These are phyloP conservation scores for Xylaria nigripes DNA, from an alignment of 495 filamentous ascomycete genomes.

Conservation along the genomic window DNA sequence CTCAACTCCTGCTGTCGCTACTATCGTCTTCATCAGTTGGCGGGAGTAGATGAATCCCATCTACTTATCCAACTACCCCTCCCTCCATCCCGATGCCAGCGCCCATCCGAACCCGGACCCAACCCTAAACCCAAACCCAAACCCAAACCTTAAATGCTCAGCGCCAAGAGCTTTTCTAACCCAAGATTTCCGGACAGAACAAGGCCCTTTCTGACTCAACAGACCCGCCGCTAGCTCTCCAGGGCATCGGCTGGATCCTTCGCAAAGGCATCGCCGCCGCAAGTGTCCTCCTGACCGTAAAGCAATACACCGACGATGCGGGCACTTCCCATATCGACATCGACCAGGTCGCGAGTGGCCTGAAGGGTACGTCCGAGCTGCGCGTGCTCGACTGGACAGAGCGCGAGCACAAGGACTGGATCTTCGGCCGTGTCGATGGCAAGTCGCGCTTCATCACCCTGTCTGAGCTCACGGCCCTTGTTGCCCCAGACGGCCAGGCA, in stretches of 20 bases:
- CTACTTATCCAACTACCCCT: no score
- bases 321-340: conserved; percentile 66
- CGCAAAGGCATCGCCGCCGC: conserved; percentile 69
- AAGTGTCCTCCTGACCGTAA: conserved; percentile 61
- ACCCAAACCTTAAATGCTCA: not conserved
- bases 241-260: conserved; percentile 74
- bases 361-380: conserved; percentile 62
- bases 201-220: conserved; percentile 64
- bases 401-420: conserved; percentile 66
- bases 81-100: no score
- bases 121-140: not conserved
- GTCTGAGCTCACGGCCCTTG: conserved; percentile 20
- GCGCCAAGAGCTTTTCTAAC: no score
- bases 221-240: conserved; percentile 66
- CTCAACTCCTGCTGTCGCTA: no score
- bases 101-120: not conserved
- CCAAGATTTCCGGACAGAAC: conserved; percentile 51
- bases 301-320: conserved; percentile 46
- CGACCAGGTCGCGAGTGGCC: conserved; percentile 64
- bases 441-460: conserved; percentile 45
- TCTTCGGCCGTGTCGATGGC: conserved; percentile 69
- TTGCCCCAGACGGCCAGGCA: conserved; percentile 13
- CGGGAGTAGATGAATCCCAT: no score
- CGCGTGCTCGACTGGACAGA: conserved; percentile 62
- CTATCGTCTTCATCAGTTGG: no score